Evolutionary conservation across 805 yeast species (phyloP), one percentile per base, ranked within the genome.

Genomic region (Metschnikowia vanudenii): DNA sequence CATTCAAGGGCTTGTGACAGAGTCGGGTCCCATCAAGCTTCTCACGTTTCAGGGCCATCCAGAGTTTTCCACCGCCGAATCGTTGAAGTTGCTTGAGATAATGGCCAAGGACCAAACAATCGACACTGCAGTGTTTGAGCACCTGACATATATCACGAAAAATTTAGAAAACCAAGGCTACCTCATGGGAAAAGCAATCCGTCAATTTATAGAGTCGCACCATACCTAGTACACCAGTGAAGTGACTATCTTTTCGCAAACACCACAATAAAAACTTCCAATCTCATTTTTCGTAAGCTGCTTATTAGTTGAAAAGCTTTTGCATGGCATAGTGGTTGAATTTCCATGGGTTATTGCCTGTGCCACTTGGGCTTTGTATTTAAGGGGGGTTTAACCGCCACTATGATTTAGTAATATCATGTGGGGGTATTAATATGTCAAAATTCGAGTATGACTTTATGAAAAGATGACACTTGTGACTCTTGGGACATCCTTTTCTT

Each of bases 31-130:
- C 0, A 59, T 71, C 18, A 71, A 74, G 37, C 44, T 85, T 7
- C 64, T 90, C 18, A 79, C 94, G 0, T 78, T 89, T 54, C 97
- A 90, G 64, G 96, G 96, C 0, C 97, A 90, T 58, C 97, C 97
- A 0, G 97, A 90, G 61, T 90, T 87, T 58, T 59, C 67, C 20
- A 67, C 68, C 0, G 71, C 63, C 2, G 59, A 58, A 24, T 56
- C 67, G 1, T 41, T 62, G 20, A 63, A 54, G 18, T 48, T 68
- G 50, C 61, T 64, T 43, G 50, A 59, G 39, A 16, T 46, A 18
- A 54, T 57, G 38, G 46, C 41, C 41, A 47, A 57, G 13, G 41
- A 40, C 14, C 57, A 59, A 12, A 17, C 37, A 13, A 52, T 72
- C 16, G 62, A 62, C 20, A 51, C 55, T 14, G 56, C 60, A 3